Percentiles rank a stretch among this genome's conserved stretches.
These are phyloP conservation scores for Kwoniella dendrophila DNA, from an alignment of 768 basidiomycete species.

Conservation along the genomic window DNA sequence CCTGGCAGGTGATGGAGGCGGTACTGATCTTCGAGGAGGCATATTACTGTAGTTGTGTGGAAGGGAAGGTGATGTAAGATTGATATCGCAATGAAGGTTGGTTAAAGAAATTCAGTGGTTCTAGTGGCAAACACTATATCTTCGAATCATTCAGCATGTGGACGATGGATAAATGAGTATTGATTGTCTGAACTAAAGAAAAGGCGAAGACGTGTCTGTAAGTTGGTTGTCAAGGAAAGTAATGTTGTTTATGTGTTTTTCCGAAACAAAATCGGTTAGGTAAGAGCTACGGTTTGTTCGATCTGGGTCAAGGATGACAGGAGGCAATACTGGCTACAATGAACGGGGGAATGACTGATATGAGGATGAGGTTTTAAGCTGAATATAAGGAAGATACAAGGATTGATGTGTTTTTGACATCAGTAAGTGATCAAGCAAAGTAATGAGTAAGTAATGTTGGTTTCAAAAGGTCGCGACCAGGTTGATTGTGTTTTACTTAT, in stretches of 20 bases:
- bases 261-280: constrained; percentile 14
- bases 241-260: constrained; percentile 21
- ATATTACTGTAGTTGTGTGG: neutral
- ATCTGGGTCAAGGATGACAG: too few relatives aligned
- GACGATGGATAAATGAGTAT: too few relatives aligned
- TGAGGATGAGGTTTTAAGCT: too few relatives aligned
- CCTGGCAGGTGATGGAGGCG: constrained; percentile 43
- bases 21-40: constrained; percentile 29
- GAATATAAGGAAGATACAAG: neutral
- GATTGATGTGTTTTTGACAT: too few relatives aligned
- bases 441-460: too few relatives aligned
- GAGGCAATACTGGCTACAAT: too few relatives aligned
- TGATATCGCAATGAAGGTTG: neutral
- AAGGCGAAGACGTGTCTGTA: neutral
- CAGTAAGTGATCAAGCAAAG: too few relatives aligned
- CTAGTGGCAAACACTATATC: neutral
- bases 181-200: too few relatives aligned
- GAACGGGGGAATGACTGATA: too few relatives aligned
- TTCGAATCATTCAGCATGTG: too few relatives aligned
- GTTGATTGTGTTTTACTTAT: constrained; percentile 4
- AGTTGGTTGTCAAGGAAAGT: constrained; percentile 16
- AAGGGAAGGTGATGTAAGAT: neutral
- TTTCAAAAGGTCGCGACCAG: neutral
- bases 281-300: too few relatives aligned
- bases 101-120: neutral